Conservation (phyloP, 495 filamentous ascomycete genomes). For the Penicillium turbatum region DNA sequence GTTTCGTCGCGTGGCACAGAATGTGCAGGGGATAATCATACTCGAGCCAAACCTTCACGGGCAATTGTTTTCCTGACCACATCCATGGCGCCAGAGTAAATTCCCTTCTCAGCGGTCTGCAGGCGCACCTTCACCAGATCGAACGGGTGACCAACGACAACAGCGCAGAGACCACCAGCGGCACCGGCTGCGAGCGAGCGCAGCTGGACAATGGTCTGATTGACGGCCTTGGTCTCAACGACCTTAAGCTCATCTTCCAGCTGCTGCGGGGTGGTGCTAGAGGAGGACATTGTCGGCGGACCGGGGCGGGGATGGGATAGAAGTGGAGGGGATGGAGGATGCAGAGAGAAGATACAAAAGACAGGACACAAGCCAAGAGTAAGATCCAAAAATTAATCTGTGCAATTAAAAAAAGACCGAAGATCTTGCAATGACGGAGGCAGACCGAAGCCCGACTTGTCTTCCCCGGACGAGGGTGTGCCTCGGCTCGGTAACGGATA, state of each 20-base stretch:
- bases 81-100: slow-evolving; percentile 87
- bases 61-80: slow-evolving; percentile 84
- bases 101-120: slow-evolving; percentile 91
- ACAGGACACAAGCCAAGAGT: neutral
- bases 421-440: slow-evolving; percentile 8
- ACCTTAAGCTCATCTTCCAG: slow-evolving; percentile 34
- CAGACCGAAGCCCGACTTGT: slow-evolving; percentile 20
- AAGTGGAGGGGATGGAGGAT: slow-evolving; percentile 6
- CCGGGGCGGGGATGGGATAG: slow-evolving; percentile 1
- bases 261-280: slow-evolving; percentile 28
- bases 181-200: slow-evolving; percentile 86
- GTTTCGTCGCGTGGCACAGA: neutral
- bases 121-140: slow-evolving; percentile 96
- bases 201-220: slow-evolving; percentile 48
- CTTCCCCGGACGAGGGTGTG: slow-evolving; percentile 19
- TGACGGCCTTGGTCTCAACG: slow-evolving; percentile 35
- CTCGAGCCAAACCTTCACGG: slow-evolving; percentile 72
- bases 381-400: neutral
- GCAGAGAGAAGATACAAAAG: neutral
- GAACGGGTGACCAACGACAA: slow-evolving; percentile 91
- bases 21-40: slow-evolving; percentile 21
- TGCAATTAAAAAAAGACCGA: neutral
- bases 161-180: slow-evolving; percentile 90
- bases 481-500: slow-evolving; percentile 35
- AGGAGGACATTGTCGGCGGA: slow-evolving; percentile 28